Evolutionary conservation across 2,329 filamentous ascomycete genomes (phyloP).

Genomic region (Rutstroemia sydowiana): DNA sequence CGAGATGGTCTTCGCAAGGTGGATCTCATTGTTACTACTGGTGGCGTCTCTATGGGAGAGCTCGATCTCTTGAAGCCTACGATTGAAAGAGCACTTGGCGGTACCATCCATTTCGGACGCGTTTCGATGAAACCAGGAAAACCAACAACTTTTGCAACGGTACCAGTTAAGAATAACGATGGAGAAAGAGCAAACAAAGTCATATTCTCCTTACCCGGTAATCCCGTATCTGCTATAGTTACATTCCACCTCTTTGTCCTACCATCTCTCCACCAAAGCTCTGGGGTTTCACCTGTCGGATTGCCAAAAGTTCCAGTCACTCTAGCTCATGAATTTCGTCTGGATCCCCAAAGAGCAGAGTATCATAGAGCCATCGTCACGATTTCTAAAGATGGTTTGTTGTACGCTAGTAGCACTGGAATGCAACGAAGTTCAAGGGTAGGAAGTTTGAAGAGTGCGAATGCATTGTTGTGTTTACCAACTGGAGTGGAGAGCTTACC

Average conservation of each 20-base stretch:
- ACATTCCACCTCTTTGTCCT: constrained; percentile 93
- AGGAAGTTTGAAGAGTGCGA: constrained; percentile 81
- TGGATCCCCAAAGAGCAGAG: constrained; percentile 72
- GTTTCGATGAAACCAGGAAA: constrained; percentile 98
- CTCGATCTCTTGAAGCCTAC: constrained; percentile 94
- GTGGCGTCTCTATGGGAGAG: constrained; percentile 96
- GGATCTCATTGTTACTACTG: constrained; percentile 84
- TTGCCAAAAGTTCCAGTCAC: constrained; percentile 65
- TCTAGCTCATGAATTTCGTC: constrained; percentile 62
- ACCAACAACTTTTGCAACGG: constrained; percentile 91
- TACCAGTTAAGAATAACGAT: constrained; percentile 56
- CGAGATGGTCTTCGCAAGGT: constrained; percentile 65
- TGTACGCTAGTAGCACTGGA: constrained; percentile 77
- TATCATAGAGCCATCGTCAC: constrained; percentile 81
- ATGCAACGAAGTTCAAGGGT: constrained; percentile 85
- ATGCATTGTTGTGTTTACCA: constrained; percentile 74
- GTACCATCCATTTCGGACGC: constrained; percentile 91
- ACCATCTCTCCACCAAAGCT: constrained; percentile 71
- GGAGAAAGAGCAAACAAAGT: constrained; percentile 56
- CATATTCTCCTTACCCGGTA: constrained; percentile 87
- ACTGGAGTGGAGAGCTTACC: constrained; percentile 53
- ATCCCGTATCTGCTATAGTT: constrained; percentile 87
- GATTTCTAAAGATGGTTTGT: constrained; percentile 55
- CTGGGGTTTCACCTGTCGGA: constrained; percentile 60
- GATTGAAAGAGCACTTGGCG: constrained; percentile 80